A percentile compares a stretch with the other conserved stretches of the same genome.
These are phyloP conservation scores for Fraxinus xanthoxyloides DNA, from an alignment of 305 asterid species.

Conservation along the genomic window DNA sequence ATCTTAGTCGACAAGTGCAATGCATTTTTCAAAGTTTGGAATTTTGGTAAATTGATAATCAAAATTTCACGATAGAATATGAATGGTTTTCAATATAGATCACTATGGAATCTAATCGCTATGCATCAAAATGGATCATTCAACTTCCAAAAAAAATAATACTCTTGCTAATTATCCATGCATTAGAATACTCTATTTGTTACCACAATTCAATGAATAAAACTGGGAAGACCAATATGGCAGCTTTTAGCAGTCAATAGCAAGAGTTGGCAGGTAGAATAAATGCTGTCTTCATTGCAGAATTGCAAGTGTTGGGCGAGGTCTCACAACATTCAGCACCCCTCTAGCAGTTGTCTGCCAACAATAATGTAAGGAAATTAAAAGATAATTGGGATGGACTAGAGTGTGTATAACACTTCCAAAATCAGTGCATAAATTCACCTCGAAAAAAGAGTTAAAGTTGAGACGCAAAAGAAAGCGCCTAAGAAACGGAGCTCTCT, in stretches of 20 bases:
- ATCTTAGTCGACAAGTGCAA: background rate
- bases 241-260: conserved; percentile 18
- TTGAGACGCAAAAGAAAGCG: conserved; percentile 97
- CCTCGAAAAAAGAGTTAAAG: conserved; percentile 94
- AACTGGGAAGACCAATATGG: conserved; percentile 1
- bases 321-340: conserved; percentile 83
- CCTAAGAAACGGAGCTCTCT: conserved; percentile 96
- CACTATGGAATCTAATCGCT: background rate
- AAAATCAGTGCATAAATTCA: conserved; percentile 21
- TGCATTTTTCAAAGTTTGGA: background rate
- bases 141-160: background rate
- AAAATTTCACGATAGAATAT: background rate
- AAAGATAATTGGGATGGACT: conserved; percentile 7
- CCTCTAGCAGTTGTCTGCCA: conserved; percentile 92
- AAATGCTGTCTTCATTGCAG: conserved; percentile 39
- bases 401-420: background rate
- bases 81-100: background rate
- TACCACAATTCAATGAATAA: background rate
- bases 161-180: background rate
- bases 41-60: background rate
- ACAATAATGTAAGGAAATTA: conserved; percentile 18
- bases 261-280: conserved; percentile 17
- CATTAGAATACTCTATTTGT: background rate
- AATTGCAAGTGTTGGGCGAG: conserved; percentile 58
- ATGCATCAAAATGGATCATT: background rate